Evolutionary conservation across 2,329 filamentous ascomycete species (phyloP).

Genomic region (Pseudogymnoascus sp.): DNA sequence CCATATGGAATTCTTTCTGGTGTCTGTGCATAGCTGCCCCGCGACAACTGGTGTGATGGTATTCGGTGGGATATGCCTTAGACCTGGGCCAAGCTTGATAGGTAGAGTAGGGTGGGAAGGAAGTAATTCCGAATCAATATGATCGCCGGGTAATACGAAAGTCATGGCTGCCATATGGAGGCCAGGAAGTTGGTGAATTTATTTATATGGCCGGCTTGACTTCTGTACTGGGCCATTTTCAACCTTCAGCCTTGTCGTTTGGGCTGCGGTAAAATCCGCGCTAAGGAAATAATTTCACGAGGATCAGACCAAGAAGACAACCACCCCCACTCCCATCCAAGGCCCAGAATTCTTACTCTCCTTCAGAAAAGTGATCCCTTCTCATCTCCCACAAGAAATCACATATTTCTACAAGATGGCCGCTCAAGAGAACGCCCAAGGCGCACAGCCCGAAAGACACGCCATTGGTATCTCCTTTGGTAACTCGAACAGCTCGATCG

Average conservation of each 20-base stretch:
- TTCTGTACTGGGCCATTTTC: not conserved
- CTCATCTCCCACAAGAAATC: constrained; percentile 2
- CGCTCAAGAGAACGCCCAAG: constrained; percentile 18
- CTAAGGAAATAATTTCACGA: constrained; percentile 10
- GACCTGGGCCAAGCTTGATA: constrained; percentile 74
- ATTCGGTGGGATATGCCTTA: constrained; percentile 73
- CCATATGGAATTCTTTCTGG: constrained; percentile 69
- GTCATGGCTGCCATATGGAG: constrained; percentile 47
- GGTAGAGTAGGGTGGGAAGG: constrained; percentile 63
- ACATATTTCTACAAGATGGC: constrained; percentile 22
- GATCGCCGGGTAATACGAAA: constrained; percentile 77
- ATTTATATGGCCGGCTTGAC: not conserved
- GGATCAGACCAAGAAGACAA: constrained; percentile 7
- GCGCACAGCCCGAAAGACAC: constrained; percentile 45
- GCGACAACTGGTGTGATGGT: constrained; percentile 63
- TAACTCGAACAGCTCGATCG: constrained; percentile 97
- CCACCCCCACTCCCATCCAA: constrained; percentile 2
- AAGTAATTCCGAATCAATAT: constrained; percentile 57
- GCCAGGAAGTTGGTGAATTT: not conserved
- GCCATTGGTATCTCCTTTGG: constrained; percentile 96
- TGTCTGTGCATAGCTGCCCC: constrained; percentile 60
- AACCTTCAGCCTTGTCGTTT: constrained; percentile 8
- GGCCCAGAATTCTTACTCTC: constrained; percentile 3
- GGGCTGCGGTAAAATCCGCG: not conserved
- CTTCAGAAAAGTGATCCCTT: constrained; percentile 3